A percentile compares a stretch with the other conserved stretches of the same genome.
These are phyloP conservation scores for Tremella mesenterica DNA, from an alignment of 768 basidiomycete genomes.

Conservation along the genomic window DNA sequence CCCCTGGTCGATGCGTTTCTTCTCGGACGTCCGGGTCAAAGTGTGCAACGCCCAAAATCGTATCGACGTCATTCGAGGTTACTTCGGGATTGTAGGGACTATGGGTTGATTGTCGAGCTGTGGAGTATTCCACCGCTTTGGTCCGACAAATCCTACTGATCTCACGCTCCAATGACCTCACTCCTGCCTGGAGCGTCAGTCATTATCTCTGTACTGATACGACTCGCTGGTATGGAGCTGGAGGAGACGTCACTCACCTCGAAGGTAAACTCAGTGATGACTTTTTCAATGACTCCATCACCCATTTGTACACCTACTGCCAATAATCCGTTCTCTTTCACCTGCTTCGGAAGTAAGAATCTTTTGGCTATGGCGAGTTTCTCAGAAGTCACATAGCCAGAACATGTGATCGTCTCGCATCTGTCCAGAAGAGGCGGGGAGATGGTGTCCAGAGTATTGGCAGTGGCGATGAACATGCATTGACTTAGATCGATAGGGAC, in stretches of 20 bases:
- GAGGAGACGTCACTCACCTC: slow-evolving; percentile 48
- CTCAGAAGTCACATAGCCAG: slow-evolving; percentile 79
- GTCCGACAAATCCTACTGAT: slow-evolving; percentile 80
- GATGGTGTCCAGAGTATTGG: slow-evolving; percentile 82
- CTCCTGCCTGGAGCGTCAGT: slow-evolving; percentile 56
- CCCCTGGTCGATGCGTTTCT: slow-evolving; percentile 61
- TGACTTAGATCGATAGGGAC: slow-evolving; percentile 66
- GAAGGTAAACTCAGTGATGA: slow-evolving; percentile 72
- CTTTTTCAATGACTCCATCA: slow-evolving; percentile 60
- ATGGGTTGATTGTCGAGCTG: slow-evolving; percentile 48
- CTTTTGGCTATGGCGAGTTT: slow-evolving; percentile 80
- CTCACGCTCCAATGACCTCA: slow-evolving; percentile 77
- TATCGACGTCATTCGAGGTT: slow-evolving; percentile 64
- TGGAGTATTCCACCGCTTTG: slow-evolving; percentile 87
- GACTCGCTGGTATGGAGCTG: not conserved
- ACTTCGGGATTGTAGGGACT: slow-evolving; percentile 55
- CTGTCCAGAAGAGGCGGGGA: slow-evolving; percentile 78
- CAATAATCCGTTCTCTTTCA: slow-evolving; percentile 65
- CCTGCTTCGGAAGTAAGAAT: slow-evolving; percentile 83
- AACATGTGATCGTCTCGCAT: slow-evolving; percentile 67
- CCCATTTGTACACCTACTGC: slow-evolving; percentile 57
- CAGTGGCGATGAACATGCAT: slow-evolving; percentile 85
- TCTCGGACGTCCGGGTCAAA: slow-evolving; percentile 75
- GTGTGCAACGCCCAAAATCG: slow-evolving; percentile 68
- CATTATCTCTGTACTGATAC: not conserved